phyloP scores from a whole-genome alignment of 106 monocot species.

The Dioscorea zingiberensis region DNA sequence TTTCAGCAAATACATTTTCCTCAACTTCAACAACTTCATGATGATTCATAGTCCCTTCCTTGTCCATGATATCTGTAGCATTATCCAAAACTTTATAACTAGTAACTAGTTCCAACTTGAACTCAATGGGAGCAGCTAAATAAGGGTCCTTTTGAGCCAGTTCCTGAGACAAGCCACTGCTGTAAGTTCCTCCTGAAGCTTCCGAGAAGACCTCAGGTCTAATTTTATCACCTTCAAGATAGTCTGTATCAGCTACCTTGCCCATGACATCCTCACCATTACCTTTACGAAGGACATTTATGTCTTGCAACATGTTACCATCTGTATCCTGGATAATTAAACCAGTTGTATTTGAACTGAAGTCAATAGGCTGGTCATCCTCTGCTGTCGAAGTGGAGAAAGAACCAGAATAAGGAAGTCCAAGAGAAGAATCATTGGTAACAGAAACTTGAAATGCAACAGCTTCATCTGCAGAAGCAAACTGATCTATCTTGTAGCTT shows the following conservation, averaged over 20 bases:
- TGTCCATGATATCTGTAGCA: constrained; percentile 1
- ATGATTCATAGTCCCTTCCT: neutral
- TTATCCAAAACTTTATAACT: neutral
- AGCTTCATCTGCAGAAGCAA: neutral
- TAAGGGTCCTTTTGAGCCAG: neutral
- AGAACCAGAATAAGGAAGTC: neutral
- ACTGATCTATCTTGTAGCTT: neutral
- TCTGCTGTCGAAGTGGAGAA: neutral
- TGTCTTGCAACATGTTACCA: neutral
- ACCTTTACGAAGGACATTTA: neutral
- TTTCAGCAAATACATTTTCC: no score
- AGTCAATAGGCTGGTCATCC: neutral
- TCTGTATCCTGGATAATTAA: neutral
- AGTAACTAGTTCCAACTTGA: no score
- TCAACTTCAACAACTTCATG: neutral
- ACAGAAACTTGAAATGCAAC: neutral
- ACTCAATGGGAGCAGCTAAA: neutral
- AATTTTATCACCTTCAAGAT: neutral
- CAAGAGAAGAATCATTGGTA: neutral
- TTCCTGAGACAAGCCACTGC: no score
- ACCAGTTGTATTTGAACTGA: neutral
- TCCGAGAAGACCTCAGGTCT: no score
- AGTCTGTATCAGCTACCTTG: neutral
- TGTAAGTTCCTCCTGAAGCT: neutral
- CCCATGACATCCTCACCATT: neutral